Evolutionary conservation across 345 rosid species (phyloP).

Genomic region (Durio zibethinus): DNA sequence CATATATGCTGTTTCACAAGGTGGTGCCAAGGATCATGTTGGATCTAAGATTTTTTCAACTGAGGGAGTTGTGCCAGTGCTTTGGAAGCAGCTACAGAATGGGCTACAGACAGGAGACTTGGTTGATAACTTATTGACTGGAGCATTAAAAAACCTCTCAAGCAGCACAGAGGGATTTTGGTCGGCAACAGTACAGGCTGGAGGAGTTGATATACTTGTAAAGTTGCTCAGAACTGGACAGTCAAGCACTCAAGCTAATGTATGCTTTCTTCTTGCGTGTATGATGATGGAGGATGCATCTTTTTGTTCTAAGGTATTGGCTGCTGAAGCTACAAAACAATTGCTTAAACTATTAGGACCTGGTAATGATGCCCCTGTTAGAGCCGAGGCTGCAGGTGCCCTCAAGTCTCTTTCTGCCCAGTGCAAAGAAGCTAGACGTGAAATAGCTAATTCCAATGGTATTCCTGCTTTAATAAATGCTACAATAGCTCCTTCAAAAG

Average conservation of each 20-base stretch:
- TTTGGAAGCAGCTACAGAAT: conserved; percentile 78
- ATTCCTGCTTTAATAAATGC: conserved; percentile 94
- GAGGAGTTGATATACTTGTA: conserved; percentile 95
- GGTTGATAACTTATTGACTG: conserved; percentile 89
- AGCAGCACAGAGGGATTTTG: conserved; percentile 97
- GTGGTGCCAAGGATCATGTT: conserved; percentile 92
- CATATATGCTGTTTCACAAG: conserved; percentile 94
- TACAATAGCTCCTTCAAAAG: conserved; percentile 98
- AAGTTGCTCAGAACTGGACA: conserved; percentile 85
- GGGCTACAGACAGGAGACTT: conserved; percentile 75
- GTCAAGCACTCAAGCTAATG: conserved; percentile 81
- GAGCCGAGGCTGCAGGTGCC: conserved; percentile 99
- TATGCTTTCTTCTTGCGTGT: conserved; percentile 94
- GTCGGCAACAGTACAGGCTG: conserved; percentile 84
- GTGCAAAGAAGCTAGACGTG: conserved; percentile 87
- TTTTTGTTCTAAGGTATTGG: conserved; percentile 76
- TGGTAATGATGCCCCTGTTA: conserved; percentile 90
- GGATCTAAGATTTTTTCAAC: conserved; percentile 99
- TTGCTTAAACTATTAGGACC: conserved; percentile 87
- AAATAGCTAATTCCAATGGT: conserved; percentile 86
- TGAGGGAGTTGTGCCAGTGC: conserved; percentile 96
- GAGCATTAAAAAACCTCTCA: conserved; percentile 87
- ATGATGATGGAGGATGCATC: conserved; percentile 97
- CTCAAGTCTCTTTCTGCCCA: conserved; percentile 93
- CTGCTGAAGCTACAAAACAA: conserved; percentile 87